phyloP scores from a whole-genome alignment of 331 rosid genomes.

The Pyracantha coccinea region DNA sequence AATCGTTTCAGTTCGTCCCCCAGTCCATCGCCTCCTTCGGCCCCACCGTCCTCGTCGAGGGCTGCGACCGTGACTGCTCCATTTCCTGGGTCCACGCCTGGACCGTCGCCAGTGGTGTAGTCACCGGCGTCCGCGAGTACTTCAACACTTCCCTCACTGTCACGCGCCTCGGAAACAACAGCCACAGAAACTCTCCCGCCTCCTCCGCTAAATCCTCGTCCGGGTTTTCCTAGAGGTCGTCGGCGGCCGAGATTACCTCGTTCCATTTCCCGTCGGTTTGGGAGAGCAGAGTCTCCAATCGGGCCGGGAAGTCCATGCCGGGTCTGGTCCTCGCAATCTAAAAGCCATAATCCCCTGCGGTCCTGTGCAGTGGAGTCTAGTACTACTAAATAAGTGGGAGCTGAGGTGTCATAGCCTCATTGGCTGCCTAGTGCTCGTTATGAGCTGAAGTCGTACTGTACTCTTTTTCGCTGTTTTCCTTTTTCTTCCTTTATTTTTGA shows the following conservation, averaged over 20 bases:
- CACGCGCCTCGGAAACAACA: slow-evolving; percentile 36
- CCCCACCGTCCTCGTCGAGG: slow-evolving; percentile 66
- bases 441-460: background rate
- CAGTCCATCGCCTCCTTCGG: slow-evolving; percentile 56
- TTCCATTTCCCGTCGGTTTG: slow-evolving; percentile 58
- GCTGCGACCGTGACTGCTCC: slow-evolving; percentile 46
- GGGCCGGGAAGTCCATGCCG: slow-evolving; percentile 76
- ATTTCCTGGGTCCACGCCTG: slow-evolving; percentile 94
- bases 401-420: slow-evolving; percentile 18
- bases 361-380: slow-evolving; percentile 20
- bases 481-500: background rate
- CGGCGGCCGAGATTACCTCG: slow-evolving; percentile 31
- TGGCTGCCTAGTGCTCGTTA: background rate
- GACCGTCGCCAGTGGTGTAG: slow-evolving; percentile 75
- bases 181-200: background rate
- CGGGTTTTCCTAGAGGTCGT: slow-evolving; percentile 9
- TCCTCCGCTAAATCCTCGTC: slow-evolving; percentile 3
- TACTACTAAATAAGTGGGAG: slow-evolving; percentile 8
- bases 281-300: slow-evolving; percentile 74
- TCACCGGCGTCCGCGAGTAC: slow-evolving; percentile 76
- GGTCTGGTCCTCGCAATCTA: slow-evolving; percentile 84
- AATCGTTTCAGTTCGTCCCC: slow-evolving; percentile 43
- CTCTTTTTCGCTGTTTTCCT: too few species aligned
- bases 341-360: background rate
- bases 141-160: slow-evolving; percentile 89